Evolutionary conservation across 1,139 yeast species (phyloP), one percentile per base, ranked within the genome.

Genomic region (Yamadazyma atmosphaerica): DNA sequence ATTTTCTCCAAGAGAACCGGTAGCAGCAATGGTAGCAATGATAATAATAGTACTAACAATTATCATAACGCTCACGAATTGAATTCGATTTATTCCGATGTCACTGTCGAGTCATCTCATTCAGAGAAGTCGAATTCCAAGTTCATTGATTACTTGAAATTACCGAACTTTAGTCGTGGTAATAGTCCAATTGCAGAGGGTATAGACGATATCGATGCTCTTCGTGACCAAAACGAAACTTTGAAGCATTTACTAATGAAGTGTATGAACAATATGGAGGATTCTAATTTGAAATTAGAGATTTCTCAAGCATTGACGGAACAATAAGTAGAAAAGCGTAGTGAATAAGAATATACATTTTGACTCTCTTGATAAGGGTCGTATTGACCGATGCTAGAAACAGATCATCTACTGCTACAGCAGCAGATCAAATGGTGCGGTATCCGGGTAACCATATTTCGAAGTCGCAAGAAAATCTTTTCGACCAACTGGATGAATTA

Each of bases 1-100:
- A 43, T 55, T 7, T 42, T 51, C 17, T 60, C 65, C 7, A 52
- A 51, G 30, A 56, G 54, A 36, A 52, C 56, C 16, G 45, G 39
- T 26, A 28, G 38, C 30, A 26, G 29, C 31, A 11, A 17, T 26
- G 29, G 29, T 12, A 14, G 29, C 17, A 26, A 14, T 13, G 14
- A 14, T 13, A 14, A 14, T 7, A 4, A 14, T 14, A 45, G 36
- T 33, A 45, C n/a, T n/a, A n/a, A n/a, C n/a, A n/a, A n/a, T n/a
- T n/a, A n/a, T n/a, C n/a, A n/a, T n/a, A n/a, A n/a, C n/a, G n/a
- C n/a, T n/a, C n/a, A n/a, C n/a, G 42, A 33, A 46, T 41, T 30
- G 69, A 63, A 38, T 37, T 53, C 24, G 68, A 62, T n/a, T 62
- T 63, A 61, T 42, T 62, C 68, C 1, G 63, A 58, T 23, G 39